Percentiles rank a stretch among this genome's conserved stretches.
Evolutionary conservation across 139 green algal species (phyloP).

Genomic region (Chlorokybus atmophyticus): DNA sequence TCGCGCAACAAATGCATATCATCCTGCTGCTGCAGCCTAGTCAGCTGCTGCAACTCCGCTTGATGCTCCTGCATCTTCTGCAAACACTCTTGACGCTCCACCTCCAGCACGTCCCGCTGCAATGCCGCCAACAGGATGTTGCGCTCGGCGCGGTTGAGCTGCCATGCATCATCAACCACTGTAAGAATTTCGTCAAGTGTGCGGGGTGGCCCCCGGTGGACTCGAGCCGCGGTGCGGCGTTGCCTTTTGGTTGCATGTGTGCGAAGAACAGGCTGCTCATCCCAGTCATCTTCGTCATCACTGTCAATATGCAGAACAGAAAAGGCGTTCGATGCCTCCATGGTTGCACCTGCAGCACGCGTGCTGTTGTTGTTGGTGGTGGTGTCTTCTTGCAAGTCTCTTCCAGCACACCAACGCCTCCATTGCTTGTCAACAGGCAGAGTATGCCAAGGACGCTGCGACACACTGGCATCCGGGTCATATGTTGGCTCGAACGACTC

Average conservation of each 20-base stretch:
- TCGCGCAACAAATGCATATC: slow-evolving; percentile 25
- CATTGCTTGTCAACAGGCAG: no score
- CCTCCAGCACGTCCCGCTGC: not conserved
- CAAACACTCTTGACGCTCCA: slow-evolving; percentile 3
- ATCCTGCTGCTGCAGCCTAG: slow-evolving; percentile 3
- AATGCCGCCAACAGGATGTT: not conserved
- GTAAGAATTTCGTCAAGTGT: no score
- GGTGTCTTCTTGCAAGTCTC: no score
- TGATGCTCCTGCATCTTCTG: slow-evolving; percentile 6
- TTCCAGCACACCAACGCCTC: no score
- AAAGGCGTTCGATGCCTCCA: no score
- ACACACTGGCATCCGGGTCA: no score
- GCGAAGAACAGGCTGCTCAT: not conserved
- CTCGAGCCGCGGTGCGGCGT: not conserved
- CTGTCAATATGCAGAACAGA: not conserved
- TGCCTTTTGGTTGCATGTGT: not conserved
- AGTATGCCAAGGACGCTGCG: no score
- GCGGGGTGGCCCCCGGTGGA: no score
- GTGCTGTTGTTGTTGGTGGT: no score
- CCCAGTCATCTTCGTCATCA: slow-evolving; percentile 3
- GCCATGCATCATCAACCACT: no score
- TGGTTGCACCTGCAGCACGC: no score
- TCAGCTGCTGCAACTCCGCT: slow-evolving; percentile 13
- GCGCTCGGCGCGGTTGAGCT: not conserved
- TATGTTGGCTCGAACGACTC: no score